Evolutionary conservation across 148 eudicot species (phyloP).

Genomic region (Diospyros lotus): DNA sequence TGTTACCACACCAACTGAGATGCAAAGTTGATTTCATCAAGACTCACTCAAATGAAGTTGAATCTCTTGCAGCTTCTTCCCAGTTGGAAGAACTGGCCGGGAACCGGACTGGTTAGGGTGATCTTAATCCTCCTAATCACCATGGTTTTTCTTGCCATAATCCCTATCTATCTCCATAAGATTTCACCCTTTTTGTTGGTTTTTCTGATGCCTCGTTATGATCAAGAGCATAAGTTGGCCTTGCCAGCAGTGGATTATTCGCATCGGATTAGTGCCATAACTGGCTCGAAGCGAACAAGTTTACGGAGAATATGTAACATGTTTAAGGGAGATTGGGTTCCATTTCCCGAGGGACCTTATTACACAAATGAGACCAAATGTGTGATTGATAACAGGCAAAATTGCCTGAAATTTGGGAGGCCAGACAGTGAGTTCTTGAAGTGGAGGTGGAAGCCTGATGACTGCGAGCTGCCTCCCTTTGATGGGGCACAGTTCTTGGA

Average conservation of each 20-base stretch:
- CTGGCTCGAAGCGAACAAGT: background rate
- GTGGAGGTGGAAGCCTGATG: slow-evolving; percentile 54
- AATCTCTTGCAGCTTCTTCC: background rate
- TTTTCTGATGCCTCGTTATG: background rate
- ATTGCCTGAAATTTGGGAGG: slow-evolving; percentile 50
- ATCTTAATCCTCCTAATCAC: slow-evolving; percentile 1
- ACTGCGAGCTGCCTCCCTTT: slow-evolving; percentile 37
- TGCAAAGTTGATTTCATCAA: background rate
- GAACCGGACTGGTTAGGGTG: background rate
- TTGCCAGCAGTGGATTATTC: background rate
- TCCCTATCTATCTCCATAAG: background rate
- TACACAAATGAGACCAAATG: slow-evolving; percentile 35
- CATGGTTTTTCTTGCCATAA: slow-evolving; percentile 5
- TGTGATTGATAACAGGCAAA: slow-evolving; percentile 25
- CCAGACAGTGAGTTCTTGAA: slow-evolving; percentile 32
- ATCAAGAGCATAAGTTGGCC: background rate
- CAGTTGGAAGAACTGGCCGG: background rate
- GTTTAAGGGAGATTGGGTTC: slow-evolving; percentile 46
- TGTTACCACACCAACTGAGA: too few relatives aligned
- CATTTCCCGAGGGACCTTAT: slow-evolving; percentile 21
- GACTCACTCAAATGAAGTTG: slow-evolving; percentile 16
- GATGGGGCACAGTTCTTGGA: slow-evolving; percentile 30
- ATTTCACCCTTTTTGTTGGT: background rate
- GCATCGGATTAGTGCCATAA: background rate
- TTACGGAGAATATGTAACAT: slow-evolving; percentile 21